phyloP scores from a whole-genome alignment of 306 rosid species.

The Corylus avellana region DNA sequence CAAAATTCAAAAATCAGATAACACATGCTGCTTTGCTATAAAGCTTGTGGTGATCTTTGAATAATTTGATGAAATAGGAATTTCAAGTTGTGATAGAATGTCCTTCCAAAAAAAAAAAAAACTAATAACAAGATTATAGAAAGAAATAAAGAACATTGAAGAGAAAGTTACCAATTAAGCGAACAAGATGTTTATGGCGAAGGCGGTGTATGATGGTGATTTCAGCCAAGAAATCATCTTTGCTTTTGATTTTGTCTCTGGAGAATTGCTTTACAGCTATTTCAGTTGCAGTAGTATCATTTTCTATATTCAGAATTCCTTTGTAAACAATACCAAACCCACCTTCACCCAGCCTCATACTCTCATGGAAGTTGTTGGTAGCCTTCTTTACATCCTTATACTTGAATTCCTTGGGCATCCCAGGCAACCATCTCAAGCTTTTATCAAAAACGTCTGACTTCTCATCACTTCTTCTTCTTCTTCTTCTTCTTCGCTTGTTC shows the following conservation, averaged over 20 bases:
- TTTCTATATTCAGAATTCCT: constrained; percentile 37
- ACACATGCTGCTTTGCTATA: too few relatives aligned
- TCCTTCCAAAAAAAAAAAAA: background rate
- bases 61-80: too few relatives aligned
- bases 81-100: too few relatives aligned
- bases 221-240: constrained; percentile 56
- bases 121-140: background rate
- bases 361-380: constrained; percentile 42
- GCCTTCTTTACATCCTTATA: constrained; percentile 46
- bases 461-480: constrained; percentile 7
- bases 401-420: constrained; percentile 51
- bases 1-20: too few relatives aligned
- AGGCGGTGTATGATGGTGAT: constrained; percentile 60
- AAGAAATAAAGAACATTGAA: background rate
- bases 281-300: constrained; percentile 19
- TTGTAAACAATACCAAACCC: constrained; percentile 54
- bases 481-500: constrained; percentile 28
- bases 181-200: constrained; percentile 57
- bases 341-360: constrained; percentile 52
- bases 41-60: too few relatives aligned
- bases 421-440: constrained; percentile 42
- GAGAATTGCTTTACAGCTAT: constrained; percentile 53
- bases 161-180: constrained; percentile 39
- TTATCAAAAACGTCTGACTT: constrained; percentile 33
- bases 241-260: constrained; percentile 42